Percentiles rank a stretch among this genome's conserved stretches.
Evolutionary conservation across 345 rosid species (phyloP).

Genomic region (Passiflora organensis): DNA sequence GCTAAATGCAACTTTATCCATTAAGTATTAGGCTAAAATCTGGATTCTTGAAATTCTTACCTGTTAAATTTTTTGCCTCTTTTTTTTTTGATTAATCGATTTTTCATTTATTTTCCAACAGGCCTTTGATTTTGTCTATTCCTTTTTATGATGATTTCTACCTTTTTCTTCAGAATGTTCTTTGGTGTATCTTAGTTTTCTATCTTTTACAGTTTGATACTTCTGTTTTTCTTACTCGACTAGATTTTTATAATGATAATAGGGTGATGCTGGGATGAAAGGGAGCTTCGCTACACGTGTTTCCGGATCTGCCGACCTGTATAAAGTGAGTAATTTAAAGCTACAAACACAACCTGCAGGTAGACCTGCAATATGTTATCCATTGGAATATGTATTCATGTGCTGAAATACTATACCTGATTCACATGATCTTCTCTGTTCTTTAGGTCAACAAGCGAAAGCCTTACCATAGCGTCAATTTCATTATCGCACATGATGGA

Average conservation of each 20-base stretch:
- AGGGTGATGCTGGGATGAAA: conserved; percentile 97
- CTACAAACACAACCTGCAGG: conserved; percentile 8
- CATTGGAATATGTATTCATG: not conserved
- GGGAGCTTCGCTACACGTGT: conserved; percentile 85
- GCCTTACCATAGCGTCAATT: conserved; percentile 84
- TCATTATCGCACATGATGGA: conserved; percentile 87
- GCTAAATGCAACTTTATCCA: no score
- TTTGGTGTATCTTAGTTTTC: not conserved
- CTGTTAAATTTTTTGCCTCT: no score
- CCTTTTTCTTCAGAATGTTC: not conserved
- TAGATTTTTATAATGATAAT: not conserved
- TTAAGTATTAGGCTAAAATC: no score
- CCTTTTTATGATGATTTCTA: not conserved
- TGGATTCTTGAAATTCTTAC: no score
- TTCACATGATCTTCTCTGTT: conserved; percentile 9
- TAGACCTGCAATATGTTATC: not conserved
- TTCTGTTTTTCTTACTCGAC: conserved; percentile 2
- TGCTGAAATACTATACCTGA: not conserved
- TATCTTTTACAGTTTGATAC: conserved; percentile 1
- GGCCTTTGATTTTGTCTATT: not conserved
- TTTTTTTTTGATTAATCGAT: no score
- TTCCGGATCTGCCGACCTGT: conserved; percentile 87
- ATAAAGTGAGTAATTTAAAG: conserved; percentile 39
- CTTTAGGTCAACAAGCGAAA: conserved; percentile 75
- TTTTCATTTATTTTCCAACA: not conserved